Conservation (phyloP, 1,139 yeast genomes). For the Saccharomycopsis phalli region DNA sequence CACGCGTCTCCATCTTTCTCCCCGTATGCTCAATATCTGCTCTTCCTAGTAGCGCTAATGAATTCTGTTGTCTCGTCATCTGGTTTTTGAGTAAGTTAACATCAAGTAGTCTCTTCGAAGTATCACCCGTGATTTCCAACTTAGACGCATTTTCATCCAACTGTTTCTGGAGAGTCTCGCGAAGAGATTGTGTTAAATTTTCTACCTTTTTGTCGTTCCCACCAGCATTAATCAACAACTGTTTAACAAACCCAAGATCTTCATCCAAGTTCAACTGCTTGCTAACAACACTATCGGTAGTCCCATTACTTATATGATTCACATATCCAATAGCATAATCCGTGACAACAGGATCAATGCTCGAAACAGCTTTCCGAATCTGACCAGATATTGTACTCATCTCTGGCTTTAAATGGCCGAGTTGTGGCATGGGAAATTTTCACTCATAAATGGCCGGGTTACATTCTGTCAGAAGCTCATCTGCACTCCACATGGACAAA, state of each 20-base stretch:
- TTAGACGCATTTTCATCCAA: conserved; percentile 65
- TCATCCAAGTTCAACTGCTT: conserved; percentile 57
- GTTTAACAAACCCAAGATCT: conserved; percentile 59
- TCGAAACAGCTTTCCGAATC: conserved; percentile 83
- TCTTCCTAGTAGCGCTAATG: conserved; percentile 65
- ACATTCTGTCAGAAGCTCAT: too few species aligned
- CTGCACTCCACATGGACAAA: too few species aligned
- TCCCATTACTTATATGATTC: conserved; percentile 63
- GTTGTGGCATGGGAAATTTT: too few species aligned
- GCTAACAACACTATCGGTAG: conserved; percentile 75
- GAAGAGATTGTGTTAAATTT: conserved; percentile 37
- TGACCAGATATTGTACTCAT: conserved; percentile 29
- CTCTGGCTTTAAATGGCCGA: too few species aligned
- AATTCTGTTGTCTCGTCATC: conserved; percentile 56
- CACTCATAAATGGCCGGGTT: too few species aligned
- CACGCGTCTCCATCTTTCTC: conserved; percentile 85
- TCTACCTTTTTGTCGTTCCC: conserved; percentile 52
- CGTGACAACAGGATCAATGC: conserved; percentile 81
- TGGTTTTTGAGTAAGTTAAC: conserved; percentile 56
- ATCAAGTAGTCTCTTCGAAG: conserved; percentile 72
- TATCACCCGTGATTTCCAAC: conserved; percentile 61
- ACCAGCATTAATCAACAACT: conserved; percentile 71
- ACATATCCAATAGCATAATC: conserved; percentile 89
- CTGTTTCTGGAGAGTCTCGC: conserved; percentile 44
- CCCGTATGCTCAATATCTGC: conserved; percentile 88